Base-by-base conservation (phyloP, 1,284 basidiomycete species). In the Sporisorium scitamineum region DNA sequence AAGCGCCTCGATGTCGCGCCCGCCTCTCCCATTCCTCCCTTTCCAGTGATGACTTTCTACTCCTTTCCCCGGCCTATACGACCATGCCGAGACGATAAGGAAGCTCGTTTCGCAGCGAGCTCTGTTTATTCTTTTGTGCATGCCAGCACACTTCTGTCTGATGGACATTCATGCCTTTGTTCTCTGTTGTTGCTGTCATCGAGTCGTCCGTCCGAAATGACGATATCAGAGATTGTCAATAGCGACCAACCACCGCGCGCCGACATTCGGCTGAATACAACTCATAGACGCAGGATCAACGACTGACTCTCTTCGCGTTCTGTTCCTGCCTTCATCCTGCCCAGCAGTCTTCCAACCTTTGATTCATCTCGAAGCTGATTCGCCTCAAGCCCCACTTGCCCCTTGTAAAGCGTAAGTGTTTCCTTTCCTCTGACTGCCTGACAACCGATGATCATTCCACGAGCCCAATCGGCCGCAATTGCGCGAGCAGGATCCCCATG, bases 31-130 rank as follows among this genome's bases (percentile, higher is more conserved):
- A 32, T 31, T 13, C 52, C 16, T 22, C 61, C 56, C 26, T 34
- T 65, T 70, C 74, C 70, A 70, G 54, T 65, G 76, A 78, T 73
- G 73, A 73, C 69, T 76, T 76, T 76, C 56, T 26, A 70, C 78
- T 84, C 83, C 83, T 84, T 84, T 84, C 83, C 83, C 83, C 83
- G 83, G 76, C 83, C 80, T 84, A 84, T 63, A 79, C 80, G 83
- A 82, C 81, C 69, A 84, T 84, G 83, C 79, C 83, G 83, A 84
- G 83, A 82, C 76, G 80, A 84, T 69, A 83, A 84, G 82, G 82
- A 80, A 66, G 76, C 74, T 77, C 76, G 73, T 78, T 59, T 84
- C 80, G 83, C 83, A 80, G 70, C 71, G 77, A 73, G 74, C 76
- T 73, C 68, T 66, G 61, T 70, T 47, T 32, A 51, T 69, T 71